Base-by-base conservation (phyloP, 2,329 filamentous ascomycete species). In the Alternaria sp. region DNA sequence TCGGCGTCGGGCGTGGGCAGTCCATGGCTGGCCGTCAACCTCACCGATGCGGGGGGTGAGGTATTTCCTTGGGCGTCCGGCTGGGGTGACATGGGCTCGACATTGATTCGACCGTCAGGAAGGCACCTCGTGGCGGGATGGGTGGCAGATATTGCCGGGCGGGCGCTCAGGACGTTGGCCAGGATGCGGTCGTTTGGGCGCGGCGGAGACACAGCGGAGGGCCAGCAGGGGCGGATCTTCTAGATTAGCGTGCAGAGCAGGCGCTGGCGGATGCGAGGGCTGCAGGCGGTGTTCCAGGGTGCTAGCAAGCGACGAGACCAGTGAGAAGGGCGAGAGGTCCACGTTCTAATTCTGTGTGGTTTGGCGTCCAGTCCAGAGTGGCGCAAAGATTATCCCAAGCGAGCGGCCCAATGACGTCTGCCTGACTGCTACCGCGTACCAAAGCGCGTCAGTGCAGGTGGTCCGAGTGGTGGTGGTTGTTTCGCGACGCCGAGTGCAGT, bases 61-160 rank as follows among this genome's bases (percentile, higher is more conserved):
- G 75, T 72, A 74, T 77, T 77, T 78, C 70, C 69, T 72, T 76
- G 73, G 70, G 73, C 77, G 74, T 76, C 66, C 69, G 74, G 70
- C 73, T 74, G 74, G 70, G 74, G 69, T 74, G 80, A 81, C 80
- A 81, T 81, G 79, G 77, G 77, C 74, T 69, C 74, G 76, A 81
- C 79, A 81, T 81, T 81, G 79, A 79, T 80, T 75, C 77, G 74
- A 68, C 72, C 72, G 73, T 69, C 62, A 69, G 56, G 46, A 57
- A 64, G 68, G 68, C 68, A 63, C 62, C 67, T 76, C 73, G 76
- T 77, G 76, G 75, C 69, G 67, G 73, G 65, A 61, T 68, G 73
- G 69, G 59, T 77, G 76, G 76, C 71, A 75, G 75, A 75, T 71
- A 74, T 70, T 72, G 74, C 69, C 71, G 69, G 67, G 66, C 62